Evolutionary conservation across 2,329 filamentous ascomycete genomes (phyloP).

Genomic region (Nemania serpens): DNA sequence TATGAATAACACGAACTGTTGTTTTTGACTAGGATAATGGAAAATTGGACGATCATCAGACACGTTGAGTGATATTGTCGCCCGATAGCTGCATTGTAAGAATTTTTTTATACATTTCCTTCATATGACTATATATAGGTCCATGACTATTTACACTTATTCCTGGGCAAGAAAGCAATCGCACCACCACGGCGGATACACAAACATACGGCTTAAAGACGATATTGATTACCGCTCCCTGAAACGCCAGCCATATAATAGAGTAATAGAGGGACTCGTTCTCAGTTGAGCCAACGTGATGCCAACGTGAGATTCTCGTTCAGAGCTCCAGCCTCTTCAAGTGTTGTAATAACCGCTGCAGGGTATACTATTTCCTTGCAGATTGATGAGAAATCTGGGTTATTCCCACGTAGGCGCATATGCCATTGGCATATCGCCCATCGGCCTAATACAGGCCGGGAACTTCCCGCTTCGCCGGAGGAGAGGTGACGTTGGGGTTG

Average conservation of each 20-base stretch:
- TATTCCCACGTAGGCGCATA: not conserved
- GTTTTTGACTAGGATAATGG: too few species aligned
- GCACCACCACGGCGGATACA: not conserved
- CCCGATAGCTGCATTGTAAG: not conserved
- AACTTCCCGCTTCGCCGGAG: conserved; percentile 12
- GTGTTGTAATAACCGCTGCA: not conserved
- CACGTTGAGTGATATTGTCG: not conserved
- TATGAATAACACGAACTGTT: too few species aligned
- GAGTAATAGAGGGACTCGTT: too few species aligned
- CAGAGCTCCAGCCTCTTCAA: too few species aligned
- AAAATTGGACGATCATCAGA: too few species aligned
- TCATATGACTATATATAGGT: conserved; percentile 11
- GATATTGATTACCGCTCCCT: too few species aligned
- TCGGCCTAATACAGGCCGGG: conserved; percentile 6
- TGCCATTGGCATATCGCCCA: not conserved
- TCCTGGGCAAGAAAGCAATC: not conserved
- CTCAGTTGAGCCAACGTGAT: too few species aligned
- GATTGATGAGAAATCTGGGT: not conserved
- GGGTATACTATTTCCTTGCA: not conserved
- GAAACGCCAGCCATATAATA: too few species aligned
- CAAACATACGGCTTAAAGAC: not conserved
- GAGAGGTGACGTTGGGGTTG: conserved; percentile 19
- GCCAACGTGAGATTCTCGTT: too few species aligned
- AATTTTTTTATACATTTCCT: not conserved
- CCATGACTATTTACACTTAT: not conserved